phyloP scores from a whole-genome alignment of 257 asterid species.

The Handroanthus guayacan region DNA sequence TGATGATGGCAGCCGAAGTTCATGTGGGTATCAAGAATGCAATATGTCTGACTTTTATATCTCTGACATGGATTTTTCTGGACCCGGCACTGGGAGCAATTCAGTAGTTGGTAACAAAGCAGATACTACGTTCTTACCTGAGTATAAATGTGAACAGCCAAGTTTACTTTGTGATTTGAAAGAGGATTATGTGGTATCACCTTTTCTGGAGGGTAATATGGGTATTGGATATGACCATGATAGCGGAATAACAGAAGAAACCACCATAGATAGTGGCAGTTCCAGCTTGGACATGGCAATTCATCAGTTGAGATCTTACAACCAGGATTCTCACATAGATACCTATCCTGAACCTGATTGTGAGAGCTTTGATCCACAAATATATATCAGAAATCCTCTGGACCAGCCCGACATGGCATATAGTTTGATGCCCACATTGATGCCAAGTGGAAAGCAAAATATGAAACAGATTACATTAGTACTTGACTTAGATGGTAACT shows the following conservation, averaged over 20 bases:
- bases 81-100: slow-evolving; percentile 46
- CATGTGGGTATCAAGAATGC: slow-evolving; percentile 52
- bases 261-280: slow-evolving; percentile 41
- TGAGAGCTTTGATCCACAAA: slow-evolving; percentile 72
- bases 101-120: slow-evolving; percentile 43
- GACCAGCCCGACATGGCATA: slow-evolving; percentile 52
- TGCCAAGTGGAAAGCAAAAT: slow-evolving; percentile 46
- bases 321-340: slow-evolving; percentile 49
- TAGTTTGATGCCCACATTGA: slow-evolving; percentile 34
- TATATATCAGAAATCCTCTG: slow-evolving; percentile 60
- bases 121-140: slow-evolving; percentile 48
- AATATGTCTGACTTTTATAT: slow-evolving; percentile 54
- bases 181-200: slow-evolving; percentile 53
- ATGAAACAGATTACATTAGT: slow-evolving; percentile 56
- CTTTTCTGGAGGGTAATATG: slow-evolving; percentile 48
- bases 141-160: slow-evolving; percentile 58
- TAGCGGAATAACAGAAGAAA: slow-evolving; percentile 49
- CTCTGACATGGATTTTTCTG: slow-evolving; percentile 65
- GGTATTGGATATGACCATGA: slow-evolving; percentile 47
- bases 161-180: slow-evolving; percentile 45
- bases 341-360: slow-evolving; percentile 50
- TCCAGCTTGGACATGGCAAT: slow-evolving; percentile 64
- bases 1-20: slow-evolving; percentile 56
- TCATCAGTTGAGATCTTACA: slow-evolving; percentile 55
- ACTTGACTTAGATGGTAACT: slow-evolving; percentile 78